Base-by-base conservation (phyloP, 768 basidiomycete species). In the Tubosaeta sp. region DNA sequence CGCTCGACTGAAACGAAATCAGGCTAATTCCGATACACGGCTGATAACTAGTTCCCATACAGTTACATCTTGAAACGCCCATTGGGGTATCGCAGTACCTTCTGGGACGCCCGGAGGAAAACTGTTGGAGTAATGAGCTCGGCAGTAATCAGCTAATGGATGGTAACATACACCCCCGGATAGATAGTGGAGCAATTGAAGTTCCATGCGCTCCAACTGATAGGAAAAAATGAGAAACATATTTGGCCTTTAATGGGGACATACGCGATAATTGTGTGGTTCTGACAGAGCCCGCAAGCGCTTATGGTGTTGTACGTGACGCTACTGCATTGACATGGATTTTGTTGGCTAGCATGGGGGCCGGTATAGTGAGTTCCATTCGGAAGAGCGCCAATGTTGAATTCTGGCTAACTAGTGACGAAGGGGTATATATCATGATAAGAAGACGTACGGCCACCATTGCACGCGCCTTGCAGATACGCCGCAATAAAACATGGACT, bases 21-120 rank as follows among this genome's bases (percentile, higher is more conserved):
- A 61, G 34, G 7, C 56, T 8, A 55, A 31, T 48, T 13, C 33
- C 14, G n/a, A 16, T n/a, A 25, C 9, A 54, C 10, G 9, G 6
- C 2, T 0, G 7, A 33, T 17, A 11, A 10, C 25, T 32, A 38
- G 56, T 63, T 39, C 34, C 35, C 77, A 42, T 60, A 77, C 76
- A 59, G 71, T 64, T 19, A 85, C 76, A 51, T 82, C 76, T 32
- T 79, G 66, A 54, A 78, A 86, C 12, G 84, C 84, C 84, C 84
- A 86, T 11, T 74, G 75, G 9, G 83, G 84, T 17, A 86, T 73
- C 11, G 71, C 67, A 2, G 78, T 72, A 9, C 75, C 76, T 0
- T 59, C 53, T 3, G 84, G 84, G 44, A 85, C 65, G n/a, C 65
- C 59, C 13, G 67, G 47, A 0, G 81, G 77, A 54, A 70, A 84